Evolutionary conservation across 2,329 filamentous ascomycete species (phyloP), one percentile per base, ranked within the genome.

Genomic region (Knufia fluminis): DNA sequence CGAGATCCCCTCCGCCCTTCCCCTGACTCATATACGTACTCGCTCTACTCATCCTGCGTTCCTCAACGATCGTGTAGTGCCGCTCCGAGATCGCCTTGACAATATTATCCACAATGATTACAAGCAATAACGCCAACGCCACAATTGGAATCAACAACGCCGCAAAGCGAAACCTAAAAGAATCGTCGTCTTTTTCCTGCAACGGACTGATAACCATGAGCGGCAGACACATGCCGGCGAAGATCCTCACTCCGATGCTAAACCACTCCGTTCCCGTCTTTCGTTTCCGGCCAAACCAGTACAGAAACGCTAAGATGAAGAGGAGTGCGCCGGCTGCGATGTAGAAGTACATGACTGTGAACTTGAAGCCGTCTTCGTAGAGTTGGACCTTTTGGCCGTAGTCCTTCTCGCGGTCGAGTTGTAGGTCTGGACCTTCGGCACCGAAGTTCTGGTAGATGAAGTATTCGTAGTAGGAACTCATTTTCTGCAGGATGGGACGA

Each of bases 201-300:
- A 42, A 23, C 8, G 46, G 31, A 19, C 7, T 19, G 26, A 49
- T 33, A 10, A 38, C 33, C 20, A 49, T 38, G 12, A 49, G 14
- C 17, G 46, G 46, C 28, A 54, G 16, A 32, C 38, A 45, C 31
- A 49, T 40, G 14, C 52, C 52, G 16, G 41, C 23, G 10, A 49
- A 35, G 7, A 46, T 32, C n/a, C 52, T 14, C 3, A 54, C 20
- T 1, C 40, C 24, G 23, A 54, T 49, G 24, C 49, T 45, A 9
- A 23, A 10, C 52, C 52, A 54, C 33, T 59, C 58, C 2, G 51
- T 56, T 22, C 48, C 31, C 19, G 51, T 53, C 47, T 58, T 60
- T 14, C 54, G 51, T 12, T 50, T 51, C 38, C 58, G 58, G 38
- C 54, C 56, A 39, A 60, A 59, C 54, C 57, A 58, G 51, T 58